Conservation (phyloP, 1,284 basidiomycete genomes). For the Abortiporus biennis region DNA sequence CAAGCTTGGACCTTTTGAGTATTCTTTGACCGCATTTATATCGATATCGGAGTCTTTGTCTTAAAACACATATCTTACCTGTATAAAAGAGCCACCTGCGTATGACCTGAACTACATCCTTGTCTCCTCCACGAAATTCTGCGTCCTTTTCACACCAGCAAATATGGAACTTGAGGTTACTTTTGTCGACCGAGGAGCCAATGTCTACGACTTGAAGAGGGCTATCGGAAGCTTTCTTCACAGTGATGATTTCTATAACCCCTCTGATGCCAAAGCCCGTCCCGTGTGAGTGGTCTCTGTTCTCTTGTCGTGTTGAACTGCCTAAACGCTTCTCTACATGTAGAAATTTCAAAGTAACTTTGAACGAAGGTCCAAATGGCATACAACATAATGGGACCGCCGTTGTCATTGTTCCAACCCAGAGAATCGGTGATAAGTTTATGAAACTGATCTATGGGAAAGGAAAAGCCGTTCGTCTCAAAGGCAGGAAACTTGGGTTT, state of each 20-base stretch:
- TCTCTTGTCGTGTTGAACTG: slow-evolving; percentile 18
- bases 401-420: slow-evolving; percentile 39
- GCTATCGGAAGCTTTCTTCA: slow-evolving; percentile 51
- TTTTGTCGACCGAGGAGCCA: slow-evolving; percentile 39
- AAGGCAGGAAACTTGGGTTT: slow-evolving; percentile 21
- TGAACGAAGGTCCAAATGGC: slow-evolving; percentile 45
- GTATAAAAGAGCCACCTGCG: too few species aligned
- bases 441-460: slow-evolving; percentile 31
- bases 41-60: too few species aligned
- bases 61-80: too few species aligned
- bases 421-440: slow-evolving; percentile 39
- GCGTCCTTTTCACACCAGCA: not conserved
- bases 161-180: slow-evolving; percentile 48
- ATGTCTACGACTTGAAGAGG: slow-evolving; percentile 50
- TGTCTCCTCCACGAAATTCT: not conserved
- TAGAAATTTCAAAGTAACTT: slow-evolving; percentile 49
- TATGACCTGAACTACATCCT: too few species aligned
- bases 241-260: slow-evolving; percentile 39
- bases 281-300: slow-evolving; percentile 19
- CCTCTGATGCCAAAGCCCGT: slow-evolving; percentile 27
- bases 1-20: too few species aligned
- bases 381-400: slow-evolving; percentile 57
- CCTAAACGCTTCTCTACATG: not conserved
- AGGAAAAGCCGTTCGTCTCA: slow-evolving; percentile 35
- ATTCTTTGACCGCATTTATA: too few species aligned